These are phyloP conservation scores for Nemophila menziesii DNA, from an alignment of 257 asterid genomes.

Conservation along the genomic window DNA sequence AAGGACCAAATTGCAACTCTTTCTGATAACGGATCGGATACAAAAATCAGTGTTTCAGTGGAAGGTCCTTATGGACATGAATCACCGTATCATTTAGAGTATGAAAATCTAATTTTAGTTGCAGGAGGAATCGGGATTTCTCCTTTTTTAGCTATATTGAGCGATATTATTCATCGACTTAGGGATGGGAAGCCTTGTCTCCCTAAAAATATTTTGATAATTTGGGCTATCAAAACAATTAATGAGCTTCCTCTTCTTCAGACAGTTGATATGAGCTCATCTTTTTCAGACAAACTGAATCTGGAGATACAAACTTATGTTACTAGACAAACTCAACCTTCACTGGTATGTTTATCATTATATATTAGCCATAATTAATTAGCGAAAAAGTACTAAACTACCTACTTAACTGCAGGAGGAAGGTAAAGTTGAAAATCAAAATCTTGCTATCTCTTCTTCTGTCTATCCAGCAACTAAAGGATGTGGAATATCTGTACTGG, in stretches of 20 bases:
- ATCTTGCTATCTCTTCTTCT: conserved; percentile 4
- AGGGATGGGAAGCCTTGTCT: conserved; percentile 43
- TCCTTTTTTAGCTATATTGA: conserved; percentile 71
- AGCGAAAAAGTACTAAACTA: not conserved
- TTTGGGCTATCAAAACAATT: conserved; percentile 70
- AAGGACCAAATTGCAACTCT: conserved; percentile 18
- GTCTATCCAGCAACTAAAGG: conserved; percentile 19
- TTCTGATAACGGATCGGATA: conserved; percentile 10
- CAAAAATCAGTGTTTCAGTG: conserved; percentile 40
- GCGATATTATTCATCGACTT: conserved; percentile 60
- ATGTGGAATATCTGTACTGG: conserved; percentile 56
- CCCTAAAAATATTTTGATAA: conserved; percentile 47
- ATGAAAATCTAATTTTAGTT: conserved; percentile 65
- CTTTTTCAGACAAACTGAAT: conserved; percentile 36
- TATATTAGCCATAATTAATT: not conserved
- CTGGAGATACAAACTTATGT: conserved; percentile 72
- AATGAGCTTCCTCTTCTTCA: conserved; percentile 75
- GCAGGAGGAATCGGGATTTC: conserved; percentile 95
- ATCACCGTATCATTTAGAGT: conserved; percentile 68
- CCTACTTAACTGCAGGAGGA: conserved; percentile 46
- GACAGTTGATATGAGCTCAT: conserved; percentile 51
- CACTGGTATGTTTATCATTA: conserved; percentile 32
- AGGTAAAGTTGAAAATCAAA: conserved; percentile 26
- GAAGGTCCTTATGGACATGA: conserved; percentile 96
- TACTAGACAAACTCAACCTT: conserved; percentile 68